Evolutionary conservation across 2,329 filamentous ascomycete species (phyloP), one percentile per base, ranked within the genome.

Genomic region (Sporothrix curviconia): DNA sequence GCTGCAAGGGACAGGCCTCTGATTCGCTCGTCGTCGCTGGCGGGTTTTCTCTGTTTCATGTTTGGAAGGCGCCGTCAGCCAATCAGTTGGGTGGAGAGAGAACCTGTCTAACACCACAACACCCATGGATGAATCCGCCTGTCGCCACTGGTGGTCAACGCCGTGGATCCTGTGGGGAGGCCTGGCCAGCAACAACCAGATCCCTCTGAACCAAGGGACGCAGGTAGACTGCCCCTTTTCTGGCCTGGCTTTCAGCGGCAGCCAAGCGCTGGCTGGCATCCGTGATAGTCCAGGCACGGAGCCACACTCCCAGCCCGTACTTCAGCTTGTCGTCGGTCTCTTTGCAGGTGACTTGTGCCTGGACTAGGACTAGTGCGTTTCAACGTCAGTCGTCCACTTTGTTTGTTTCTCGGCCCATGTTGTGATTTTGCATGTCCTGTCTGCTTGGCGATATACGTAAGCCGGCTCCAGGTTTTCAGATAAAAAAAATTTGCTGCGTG

Each of bases 11-110:
- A 58, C 51, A 17, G 43, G 12, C n/a, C 14, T 42, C 19, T 58
- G 46, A 58, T 60, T 58, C 47, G 59, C 36, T 42, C 4, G 42
- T 34, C 7, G 19, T n/a, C 34, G 19, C 15, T 37, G 47, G 46
- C 54, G 44, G 57, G 47, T 51, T 59, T 12, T 19, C 28, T n/a
- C 30, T 51, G 59, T 61, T 61, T 61, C 59, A 61, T 42, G n/a
- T 55, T 42, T 15, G 36, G 12, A 42, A 34, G 25, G 4, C 47
- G 15, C 47, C 25, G 28, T 28, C 17, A 40, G 50, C 57, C 59
- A 61, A 55, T 56, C 37, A 52, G 25, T 17, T 37, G 15, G 19
- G 42, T 32, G 39, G 28, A 57, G 55, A 22, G 46, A n/a, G n/a
- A n/a, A n/a, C n/a, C n/a, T n/a, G 32, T 51, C 49, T 12, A 15